Evolutionary conservation across 352 stramenopile genomes (phyloP).

Genomic region (Phytophthora crassamura): DNA sequence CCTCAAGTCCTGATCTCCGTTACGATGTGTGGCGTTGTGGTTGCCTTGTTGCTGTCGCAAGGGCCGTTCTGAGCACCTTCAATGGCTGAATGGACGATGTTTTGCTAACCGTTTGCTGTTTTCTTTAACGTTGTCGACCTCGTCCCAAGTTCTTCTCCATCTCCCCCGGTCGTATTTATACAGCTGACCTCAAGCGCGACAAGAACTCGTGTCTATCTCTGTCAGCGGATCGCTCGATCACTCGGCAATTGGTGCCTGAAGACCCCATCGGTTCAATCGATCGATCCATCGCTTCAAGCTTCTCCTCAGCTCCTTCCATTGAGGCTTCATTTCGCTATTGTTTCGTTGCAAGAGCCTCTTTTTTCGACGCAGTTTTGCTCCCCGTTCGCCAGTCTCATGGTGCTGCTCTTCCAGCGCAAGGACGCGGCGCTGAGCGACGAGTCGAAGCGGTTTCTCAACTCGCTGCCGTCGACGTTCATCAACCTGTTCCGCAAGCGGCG

Average conservation of each 20-base stretch:
- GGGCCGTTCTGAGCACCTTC: neutral
- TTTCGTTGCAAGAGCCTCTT: constrained; percentile 6
- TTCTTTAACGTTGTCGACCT: constrained; percentile 25
- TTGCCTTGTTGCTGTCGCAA: constrained; percentile 2
- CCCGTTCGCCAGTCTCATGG: constrained; percentile 46
- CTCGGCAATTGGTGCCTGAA: constrained; percentile 24
- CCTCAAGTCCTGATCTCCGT: constrained; percentile 30
- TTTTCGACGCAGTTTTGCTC: neutral
- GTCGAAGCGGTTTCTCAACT: constrained; percentile 85
- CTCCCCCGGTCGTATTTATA: constrained; percentile 29
- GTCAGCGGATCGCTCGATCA: constrained; percentile 3
- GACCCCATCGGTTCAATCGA: constrained; percentile 15
- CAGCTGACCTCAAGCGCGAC: neutral
- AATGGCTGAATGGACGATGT: neutral
- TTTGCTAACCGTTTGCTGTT: constrained; percentile 28
- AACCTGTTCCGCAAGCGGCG: constrained; percentile 88
- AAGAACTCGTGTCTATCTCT: constrained; percentile 31
- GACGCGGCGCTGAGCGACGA: constrained; percentile 78
- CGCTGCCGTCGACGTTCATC: constrained; percentile 83
- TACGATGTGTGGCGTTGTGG: constrained; percentile 20
- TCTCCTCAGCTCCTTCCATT: constrained; percentile 1
- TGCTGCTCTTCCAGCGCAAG: constrained; percentile 83
- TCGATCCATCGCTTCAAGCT: constrained; percentile 23
- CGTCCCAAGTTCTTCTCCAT: constrained; percentile 24
- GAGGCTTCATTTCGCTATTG: constrained; percentile 31